phyloP scores from a whole-genome alignment of 2,329 filamentous ascomycete genomes.

The Truncatella angustata region DNA sequence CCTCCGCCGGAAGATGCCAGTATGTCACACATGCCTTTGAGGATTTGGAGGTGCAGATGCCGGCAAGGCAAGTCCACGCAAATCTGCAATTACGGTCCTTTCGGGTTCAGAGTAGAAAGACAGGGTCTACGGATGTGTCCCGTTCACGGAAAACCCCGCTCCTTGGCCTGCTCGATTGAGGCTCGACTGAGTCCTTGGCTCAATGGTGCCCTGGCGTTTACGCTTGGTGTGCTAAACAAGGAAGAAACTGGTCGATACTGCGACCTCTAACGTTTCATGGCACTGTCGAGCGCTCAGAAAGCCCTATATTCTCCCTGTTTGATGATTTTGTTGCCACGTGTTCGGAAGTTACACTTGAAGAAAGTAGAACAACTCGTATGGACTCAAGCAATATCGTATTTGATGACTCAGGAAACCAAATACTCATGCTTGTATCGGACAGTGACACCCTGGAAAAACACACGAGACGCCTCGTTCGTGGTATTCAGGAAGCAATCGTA shows the following conservation, averaged over 20 bases:
- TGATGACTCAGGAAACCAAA: background rate
- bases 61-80: background rate
- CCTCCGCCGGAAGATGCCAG: background rate
- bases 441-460: background rate
- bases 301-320: background rate
- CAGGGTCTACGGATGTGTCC: background rate
- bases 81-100: background rate
- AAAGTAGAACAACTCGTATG: too few relatives aligned
- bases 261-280: background rate
- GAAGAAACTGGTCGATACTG: background rate
- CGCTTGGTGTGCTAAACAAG: background rate
- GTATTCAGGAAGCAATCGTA: background rate
- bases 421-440: background rate
- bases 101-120: background rate
- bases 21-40: background rate
- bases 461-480: background rate
- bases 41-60: background rate
- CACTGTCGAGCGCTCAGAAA: background rate
- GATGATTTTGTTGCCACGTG: too few relatives aligned
- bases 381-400: too few relatives aligned
- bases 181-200: background rate
- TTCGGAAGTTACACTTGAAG: background rate
- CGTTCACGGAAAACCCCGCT: background rate
- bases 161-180: background rate
- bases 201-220: background rate